phyloP scores from a whole-genome alignment of 345 rosid species.

The Stellera chamaejasme region DNA sequence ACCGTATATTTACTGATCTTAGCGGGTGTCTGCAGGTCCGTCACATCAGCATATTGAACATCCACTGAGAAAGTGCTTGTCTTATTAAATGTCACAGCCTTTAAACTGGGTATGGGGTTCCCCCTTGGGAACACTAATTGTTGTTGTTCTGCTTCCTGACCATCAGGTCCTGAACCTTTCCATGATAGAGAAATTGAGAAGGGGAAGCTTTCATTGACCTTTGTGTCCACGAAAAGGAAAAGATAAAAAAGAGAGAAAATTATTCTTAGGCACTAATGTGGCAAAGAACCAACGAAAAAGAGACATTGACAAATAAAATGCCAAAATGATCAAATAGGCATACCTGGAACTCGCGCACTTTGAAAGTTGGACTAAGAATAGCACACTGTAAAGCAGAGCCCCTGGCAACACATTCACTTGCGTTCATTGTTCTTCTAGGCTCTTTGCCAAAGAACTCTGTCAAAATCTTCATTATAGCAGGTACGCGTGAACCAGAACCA shows the following conservation, averaged over 20 bases:
- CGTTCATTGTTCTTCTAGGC: slow-evolving; percentile 95
- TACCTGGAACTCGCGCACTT: slow-evolving; percentile 98
- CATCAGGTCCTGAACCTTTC: slow-evolving; percentile 69
- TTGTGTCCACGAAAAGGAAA: slow-evolving; percentile 2
- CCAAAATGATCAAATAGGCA: background rate
- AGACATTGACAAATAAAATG: background rate
- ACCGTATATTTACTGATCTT: slow-evolving; percentile 86
- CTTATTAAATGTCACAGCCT: slow-evolving; percentile 78
- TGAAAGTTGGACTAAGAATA: slow-evolving; percentile 92
- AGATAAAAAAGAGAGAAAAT: background rate
- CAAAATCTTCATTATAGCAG: slow-evolving; percentile 69
- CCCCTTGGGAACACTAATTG: slow-evolving; percentile 87
- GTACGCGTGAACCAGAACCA: slow-evolving; percentile 87
- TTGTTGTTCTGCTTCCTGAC: slow-evolving; percentile 61
- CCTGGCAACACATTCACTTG: slow-evolving; percentile 92
- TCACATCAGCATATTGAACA: slow-evolving; percentile 62
- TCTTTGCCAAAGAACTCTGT: slow-evolving; percentile 97
- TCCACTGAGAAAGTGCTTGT: slow-evolving; percentile 70
- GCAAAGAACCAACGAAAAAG: background rate
- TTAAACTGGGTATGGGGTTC: slow-evolving; percentile 75
- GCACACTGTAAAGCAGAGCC: slow-evolving; percentile 95
- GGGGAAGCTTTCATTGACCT: slow-evolving; percentile 91
- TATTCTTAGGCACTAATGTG: background rate
- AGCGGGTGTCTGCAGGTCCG: slow-evolving; percentile 55
- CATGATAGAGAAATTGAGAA: slow-evolving; percentile 67